phyloP scores from a whole-genome alignment of 1,139 yeast genomes.

The Debaryomyces psychrophilus region DNA sequence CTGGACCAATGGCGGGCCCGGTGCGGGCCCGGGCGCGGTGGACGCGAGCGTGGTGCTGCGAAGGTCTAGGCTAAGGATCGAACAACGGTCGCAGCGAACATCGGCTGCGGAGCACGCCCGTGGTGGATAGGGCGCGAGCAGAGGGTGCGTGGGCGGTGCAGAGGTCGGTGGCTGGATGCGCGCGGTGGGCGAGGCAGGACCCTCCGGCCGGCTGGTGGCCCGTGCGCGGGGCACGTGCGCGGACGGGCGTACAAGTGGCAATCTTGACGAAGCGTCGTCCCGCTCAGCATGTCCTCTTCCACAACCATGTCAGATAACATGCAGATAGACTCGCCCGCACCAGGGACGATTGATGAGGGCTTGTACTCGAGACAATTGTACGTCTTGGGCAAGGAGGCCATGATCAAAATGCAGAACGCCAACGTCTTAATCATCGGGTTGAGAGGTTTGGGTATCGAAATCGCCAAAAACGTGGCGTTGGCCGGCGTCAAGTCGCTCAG shows the following conservation, averaged over 20 bases:
- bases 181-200: no score
- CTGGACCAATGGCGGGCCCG: background rate
- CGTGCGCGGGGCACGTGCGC: no score
- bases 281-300: background rate
- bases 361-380: conserved; percentile 94
- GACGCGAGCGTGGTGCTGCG: background rate
- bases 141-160: no score
- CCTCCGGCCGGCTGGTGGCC: no score
- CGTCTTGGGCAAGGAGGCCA: conserved; percentile 94
- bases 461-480: conserved; percentile 92
- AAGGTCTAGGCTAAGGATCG: conserved; percentile 1
- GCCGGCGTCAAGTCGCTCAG: conserved; percentile 96
- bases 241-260: background rate
- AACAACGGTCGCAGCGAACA: background rate
- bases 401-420: conserved; percentile 94
- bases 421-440: conserved; percentile 87
- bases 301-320: conserved; percentile 38
- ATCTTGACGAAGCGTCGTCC: conserved; percentile 1
- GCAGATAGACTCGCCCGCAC: conserved; percentile 61
- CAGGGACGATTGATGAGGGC: conserved; percentile 74
- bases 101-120: background rate
- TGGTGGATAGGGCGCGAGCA: no score
- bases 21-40: no score
- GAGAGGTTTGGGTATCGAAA: conserved; percentile 91
- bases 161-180: no score